Evolutionary conservation across 768 basidiomycete species (phyloP), one percentile per base, ranked within the genome.

Genomic region (Psilocybe subaeruginosa): DNA sequence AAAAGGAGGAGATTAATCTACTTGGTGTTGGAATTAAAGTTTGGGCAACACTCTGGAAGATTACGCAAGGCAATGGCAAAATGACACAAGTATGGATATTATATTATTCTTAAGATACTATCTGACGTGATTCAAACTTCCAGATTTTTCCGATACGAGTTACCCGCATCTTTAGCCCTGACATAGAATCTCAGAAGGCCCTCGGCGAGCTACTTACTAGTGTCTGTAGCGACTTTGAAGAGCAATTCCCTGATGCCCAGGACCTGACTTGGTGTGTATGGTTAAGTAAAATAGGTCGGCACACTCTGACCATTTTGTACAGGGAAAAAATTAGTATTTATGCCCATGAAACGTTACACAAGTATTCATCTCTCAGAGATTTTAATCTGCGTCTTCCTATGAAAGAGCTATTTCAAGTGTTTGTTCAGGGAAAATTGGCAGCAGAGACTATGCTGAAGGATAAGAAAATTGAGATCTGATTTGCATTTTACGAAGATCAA

Each of bases 41-140:
- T 12, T 17, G 16, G 8, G 58, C 58, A 19, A 52, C 58, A 14
- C 39, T 59, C n/a, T 59, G 58, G 58, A 39, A 41, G 31, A 58
- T 49, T 8, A 30, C 55, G 7, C 33, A 39, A 30, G 51, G 51
- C 29, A 19, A 35, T 11, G 29, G 27, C 33, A 58, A 58, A 39
- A 58, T 58, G 31, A 27, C 48, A 14, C 23, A 35, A 30, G 57
- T 58, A n/a, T 33, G 48, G 17, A 17, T 12, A 33, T 23, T n/a
- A n/a, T 8, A 17, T 8, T 45, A 8, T 41, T n/a, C 27, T n/a
- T 12, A 43, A n/a, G 3, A 5, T 47, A 30, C 23, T 30, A 46
- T 37, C 17, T 17, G 16, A 14, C 14, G 17, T 45, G 9, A 4
- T 31, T 39, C 16, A 14, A 16, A 41, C 35, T 43, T 37, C 37